These are phyloP conservation scores for Zasmidium angulare DNA, from an alignment of 2,329 filamentous ascomycete genomes.

Conservation along the genomic window DNA sequence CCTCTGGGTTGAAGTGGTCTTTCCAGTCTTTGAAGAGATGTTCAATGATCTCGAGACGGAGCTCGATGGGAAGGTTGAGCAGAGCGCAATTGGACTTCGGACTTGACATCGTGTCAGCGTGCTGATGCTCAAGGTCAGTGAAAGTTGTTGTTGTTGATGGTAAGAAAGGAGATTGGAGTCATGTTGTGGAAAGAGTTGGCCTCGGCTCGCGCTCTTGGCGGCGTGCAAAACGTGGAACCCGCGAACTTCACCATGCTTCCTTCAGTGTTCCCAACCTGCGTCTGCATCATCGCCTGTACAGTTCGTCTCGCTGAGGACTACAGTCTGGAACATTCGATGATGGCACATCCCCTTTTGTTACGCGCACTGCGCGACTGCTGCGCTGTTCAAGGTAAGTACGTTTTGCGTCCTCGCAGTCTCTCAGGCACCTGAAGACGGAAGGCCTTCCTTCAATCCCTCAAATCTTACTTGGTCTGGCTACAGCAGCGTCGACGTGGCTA, in stretches of 20 bases:
- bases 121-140: too few relatives aligned
- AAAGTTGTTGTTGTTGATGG: not conserved
- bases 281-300: too few relatives aligned
- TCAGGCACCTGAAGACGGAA: constrained; percentile 9
- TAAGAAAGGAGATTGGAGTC: not conserved
- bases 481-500: constrained; percentile 10
- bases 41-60: not conserved
- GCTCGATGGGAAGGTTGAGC: not conserved
- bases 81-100: not conserved
- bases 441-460: constrained; percentile 10
- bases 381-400: too few relatives aligned
- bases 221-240: not conserved
- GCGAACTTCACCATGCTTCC: not conserved
- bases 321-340: too few relatives aligned
- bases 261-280: not conserved
- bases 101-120: not conserved
- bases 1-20: not conserved
- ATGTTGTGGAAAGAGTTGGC: too few relatives aligned
- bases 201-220: not conserved
- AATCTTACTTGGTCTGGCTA: constrained; percentile 13
- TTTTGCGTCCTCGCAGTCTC: constrained; percentile 11
- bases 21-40: not conserved
- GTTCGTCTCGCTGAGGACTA: too few relatives aligned
- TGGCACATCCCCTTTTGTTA: too few relatives aligned
- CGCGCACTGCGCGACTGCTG: too few relatives aligned